Evolutionary conservation across 148 eudicot genomes (phyloP), one percentile per base, ranked within the genome.

Genomic region (Chenopodium formosanum): DNA sequence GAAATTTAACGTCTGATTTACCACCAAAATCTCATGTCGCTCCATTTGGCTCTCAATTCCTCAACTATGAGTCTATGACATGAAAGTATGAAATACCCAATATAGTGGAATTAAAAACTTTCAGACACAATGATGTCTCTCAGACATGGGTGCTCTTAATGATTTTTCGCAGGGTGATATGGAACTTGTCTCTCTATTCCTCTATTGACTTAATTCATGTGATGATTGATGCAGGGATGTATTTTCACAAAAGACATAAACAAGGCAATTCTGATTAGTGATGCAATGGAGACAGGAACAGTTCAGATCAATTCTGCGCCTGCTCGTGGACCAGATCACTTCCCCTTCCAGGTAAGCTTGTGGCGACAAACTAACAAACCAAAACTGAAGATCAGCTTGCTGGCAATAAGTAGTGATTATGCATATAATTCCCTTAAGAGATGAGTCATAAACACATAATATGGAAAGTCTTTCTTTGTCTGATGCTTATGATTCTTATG

Each of bases 241-340:
- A 84, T 95, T 47, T 95, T 95, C 85, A 95, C 99, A 12, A 90
- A 84, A 82, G 99, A 95, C 83, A 91, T 95, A 86, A 95, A 93
- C 90, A 95, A 95, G 87, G 99, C 99, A 34, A 92, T 95, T 20
- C 83, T 95, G 89, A 93, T 95, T 63, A 93, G 99, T 69, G 99
- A 95, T 81, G 97, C 99, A 0, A 95, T 95, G 99, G 99, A 95
- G 88, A 83, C 94, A 0, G 99, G 99, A 82, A 95, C 99, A 9
- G 91, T 95, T 79, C 99, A 95, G 89, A 95, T 95, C 74, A 95
- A 95, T 84, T 95, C 99, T 3, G 99, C 99, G 29, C 97, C 99
- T 13, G 99, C 99, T 84, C 92, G 99, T 50, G 99, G 99, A 44
- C 99, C 99, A 0, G 99, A 95, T 84, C 99, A 95, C 84, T 95